Conservation (phyloP, 306 rosid genomes). For the Cucurbita ficifolia region DNA sequence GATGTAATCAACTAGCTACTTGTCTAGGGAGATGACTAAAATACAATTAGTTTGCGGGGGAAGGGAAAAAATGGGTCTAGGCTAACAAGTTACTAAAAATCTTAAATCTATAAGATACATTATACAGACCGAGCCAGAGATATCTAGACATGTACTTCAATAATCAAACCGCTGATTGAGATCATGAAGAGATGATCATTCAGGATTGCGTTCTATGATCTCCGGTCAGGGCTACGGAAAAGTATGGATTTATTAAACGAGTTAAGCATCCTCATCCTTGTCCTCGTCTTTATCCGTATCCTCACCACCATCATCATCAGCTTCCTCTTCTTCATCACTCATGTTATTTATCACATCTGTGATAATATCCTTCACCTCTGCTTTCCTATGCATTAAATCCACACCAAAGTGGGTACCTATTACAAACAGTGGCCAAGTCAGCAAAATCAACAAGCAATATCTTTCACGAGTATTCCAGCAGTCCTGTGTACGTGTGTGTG, state of each 20-base stretch:
- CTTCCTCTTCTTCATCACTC: slow-evolving; percentile 92
- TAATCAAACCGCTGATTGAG: slow-evolving; percentile 5
- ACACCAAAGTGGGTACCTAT: slow-evolving; percentile 74
- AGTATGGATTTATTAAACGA: slow-evolving; percentile 6
- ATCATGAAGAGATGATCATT: not conserved
- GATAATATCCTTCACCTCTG: slow-evolving; percentile 87
- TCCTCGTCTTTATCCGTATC: slow-evolving; percentile 24
- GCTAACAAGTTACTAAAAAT: slow-evolving; percentile 4
- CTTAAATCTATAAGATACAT: slow-evolving; percentile 5
- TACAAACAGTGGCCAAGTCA: slow-evolving; percentile 13
- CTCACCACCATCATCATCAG: slow-evolving; percentile 32
- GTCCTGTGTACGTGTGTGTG: not conserved
- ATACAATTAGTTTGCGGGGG: slow-evolving; percentile 3
- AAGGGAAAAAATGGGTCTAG: slow-evolving; percentile 1
- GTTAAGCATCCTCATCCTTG: slow-evolving; percentile 8
- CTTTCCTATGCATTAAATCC: slow-evolving; percentile 96
- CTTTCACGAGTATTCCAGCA: not conserved
- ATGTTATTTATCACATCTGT: slow-evolving; percentile 93
- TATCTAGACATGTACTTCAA: slow-evolving; percentile 1
- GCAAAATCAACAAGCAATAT: not conserved
- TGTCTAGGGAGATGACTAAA: not conserved
- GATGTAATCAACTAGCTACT: not conserved
- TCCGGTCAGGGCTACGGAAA: not conserved
- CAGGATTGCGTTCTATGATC: not conserved
- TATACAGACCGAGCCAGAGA: slow-evolving; percentile 6